phyloP scores from a whole-genome alignment of 225 moss, liverwort and hornwort genomes.

The Physcomitrellopsis africana region DNA sequence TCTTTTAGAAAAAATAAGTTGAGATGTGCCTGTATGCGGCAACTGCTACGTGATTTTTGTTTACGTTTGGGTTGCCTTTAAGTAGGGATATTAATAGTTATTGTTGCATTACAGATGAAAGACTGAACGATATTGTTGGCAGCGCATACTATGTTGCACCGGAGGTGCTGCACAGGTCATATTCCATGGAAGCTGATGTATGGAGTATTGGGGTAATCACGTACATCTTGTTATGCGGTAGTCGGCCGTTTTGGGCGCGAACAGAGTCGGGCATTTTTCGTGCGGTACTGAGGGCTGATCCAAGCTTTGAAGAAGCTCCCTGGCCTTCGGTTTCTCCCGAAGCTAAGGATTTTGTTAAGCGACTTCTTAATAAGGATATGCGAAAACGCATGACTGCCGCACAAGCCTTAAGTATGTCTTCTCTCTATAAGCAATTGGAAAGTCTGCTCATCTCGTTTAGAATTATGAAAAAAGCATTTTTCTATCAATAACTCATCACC shows the following conservation, averaged over 20 bases:
- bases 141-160: conserved; percentile 98
- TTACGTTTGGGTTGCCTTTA: not conserved
- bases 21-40: not conserved
- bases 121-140: conserved; percentile 94
- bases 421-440: not conserved
- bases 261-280: conserved; percentile 96
- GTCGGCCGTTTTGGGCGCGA: conserved; percentile 93
- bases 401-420: conserved; percentile 83
- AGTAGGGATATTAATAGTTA: not conserved
- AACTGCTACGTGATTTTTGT: not conserved
- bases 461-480: not conserved
- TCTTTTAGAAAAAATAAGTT: not conserved
- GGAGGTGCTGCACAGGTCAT: conserved; percentile 93
- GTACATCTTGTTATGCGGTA: conserved; percentile 90
- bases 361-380: conserved; percentile 87
- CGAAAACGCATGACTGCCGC: conserved; percentile 97
- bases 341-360: conserved; percentile 96
- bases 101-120: conserved; percentile 73
- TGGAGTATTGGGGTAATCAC: conserved; percentile 99
- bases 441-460: conserved; percentile 4
- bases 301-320: conserved; percentile 92
- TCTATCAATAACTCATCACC: not conserved
- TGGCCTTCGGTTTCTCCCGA: conserved; percentile 94
- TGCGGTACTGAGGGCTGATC: conserved; percentile 89
- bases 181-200: conserved; percentile 98